A percentile compares a stretch with the other conserved stretches of the same genome.
Evolutionary conservation across 208 protist species (phyloP).

Genomic region (Trypanosomatidae sp.): DNA sequence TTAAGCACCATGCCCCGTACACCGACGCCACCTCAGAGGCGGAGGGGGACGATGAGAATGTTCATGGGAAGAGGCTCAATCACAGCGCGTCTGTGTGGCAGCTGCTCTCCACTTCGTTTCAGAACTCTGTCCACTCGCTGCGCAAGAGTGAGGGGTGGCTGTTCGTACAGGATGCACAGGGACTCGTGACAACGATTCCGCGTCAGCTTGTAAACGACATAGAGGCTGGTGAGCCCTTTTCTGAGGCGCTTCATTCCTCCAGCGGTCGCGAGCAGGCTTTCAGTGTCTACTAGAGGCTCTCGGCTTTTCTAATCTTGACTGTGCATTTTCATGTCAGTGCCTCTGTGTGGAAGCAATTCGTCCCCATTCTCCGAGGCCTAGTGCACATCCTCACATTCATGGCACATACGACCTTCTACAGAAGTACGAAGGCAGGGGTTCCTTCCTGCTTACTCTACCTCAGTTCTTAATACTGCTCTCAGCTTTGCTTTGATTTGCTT

Average conservation of each 20-base stretch:
- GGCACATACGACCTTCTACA: neutral
- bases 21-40: constrained; percentile 5
- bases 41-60: constrained; percentile 14
- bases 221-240: constrained; percentile 13
- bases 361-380: neutral
- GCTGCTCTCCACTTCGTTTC: constrained; percentile 30
- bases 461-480: neutral
- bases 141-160: constrained; percentile 46
- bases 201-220: constrained; percentile 23
- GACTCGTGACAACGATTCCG: constrained; percentile 34
- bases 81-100: constrained; percentile 21
- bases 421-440: neutral
- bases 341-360: neutral
- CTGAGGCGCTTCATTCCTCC: neutral
- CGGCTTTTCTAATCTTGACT: constrained; percentile 1
- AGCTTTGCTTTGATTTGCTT: constrained; percentile 21
- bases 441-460: neutral
- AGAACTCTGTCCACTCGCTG: constrained; percentile 34
- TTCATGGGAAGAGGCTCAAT: constrained; percentile 14
- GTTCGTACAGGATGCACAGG: constrained; percentile 36
- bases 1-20: constrained; percentile 29
- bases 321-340: neutral
- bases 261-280: neutral
- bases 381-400: neutral
- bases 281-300: constrained; percentile 6